Evolutionary conservation across 1,284 basidiomycete genomes (phyloP).

Genomic region (Irpex sp.): DNA sequence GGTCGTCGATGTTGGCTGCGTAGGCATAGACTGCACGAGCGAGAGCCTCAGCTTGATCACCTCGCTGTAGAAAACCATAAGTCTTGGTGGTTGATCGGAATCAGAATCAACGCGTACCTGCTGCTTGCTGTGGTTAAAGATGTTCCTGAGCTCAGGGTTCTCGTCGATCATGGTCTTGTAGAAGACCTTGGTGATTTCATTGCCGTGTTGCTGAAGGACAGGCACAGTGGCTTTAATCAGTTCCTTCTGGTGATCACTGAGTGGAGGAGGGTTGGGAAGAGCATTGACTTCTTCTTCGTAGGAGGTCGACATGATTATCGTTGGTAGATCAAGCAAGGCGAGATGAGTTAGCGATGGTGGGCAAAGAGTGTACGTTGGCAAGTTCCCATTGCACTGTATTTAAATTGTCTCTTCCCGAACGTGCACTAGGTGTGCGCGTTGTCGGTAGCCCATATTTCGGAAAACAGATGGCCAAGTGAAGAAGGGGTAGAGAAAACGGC

Average conservation of each 20-base stretch:
- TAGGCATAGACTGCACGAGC: slow-evolving; percentile 23
- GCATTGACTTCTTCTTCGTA: neutral
- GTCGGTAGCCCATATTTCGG: no score
- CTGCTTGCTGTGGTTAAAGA: slow-evolving; percentile 24
- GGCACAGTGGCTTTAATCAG: slow-evolving; percentile 22
- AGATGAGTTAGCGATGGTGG: neutral
- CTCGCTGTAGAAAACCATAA: slow-evolving; percentile 2
- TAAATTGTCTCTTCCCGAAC: no score
- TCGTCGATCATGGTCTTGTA: slow-evolving; percentile 23
- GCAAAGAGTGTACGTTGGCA: neutral
- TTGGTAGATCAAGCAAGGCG: neutral
- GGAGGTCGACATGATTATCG: neutral
- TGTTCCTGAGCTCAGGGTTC: slow-evolving; percentile 19
- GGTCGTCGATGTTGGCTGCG: slow-evolving; percentile 24
- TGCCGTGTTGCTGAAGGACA: slow-evolving; percentile 20
- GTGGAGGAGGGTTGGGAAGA: slow-evolving; percentile 15
- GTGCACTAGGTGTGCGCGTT: no score
- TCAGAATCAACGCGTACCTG: slow-evolving; percentile 9
- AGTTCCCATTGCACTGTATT: no score
- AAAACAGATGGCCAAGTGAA: neutral
- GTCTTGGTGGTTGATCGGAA: neutral
- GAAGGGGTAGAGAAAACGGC: neutral
- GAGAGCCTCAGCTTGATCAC: slow-evolving; percentile 20
- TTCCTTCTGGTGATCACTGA: slow-evolving; percentile 22
- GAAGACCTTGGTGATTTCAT: slow-evolving; percentile 17